A percentile compares a stretch with the other conserved stretches of the same genome.
phyloP scores from a whole-genome alignment of 1,139 yeast genomes.

The Nakaseomyces nivariensis region DNA sequence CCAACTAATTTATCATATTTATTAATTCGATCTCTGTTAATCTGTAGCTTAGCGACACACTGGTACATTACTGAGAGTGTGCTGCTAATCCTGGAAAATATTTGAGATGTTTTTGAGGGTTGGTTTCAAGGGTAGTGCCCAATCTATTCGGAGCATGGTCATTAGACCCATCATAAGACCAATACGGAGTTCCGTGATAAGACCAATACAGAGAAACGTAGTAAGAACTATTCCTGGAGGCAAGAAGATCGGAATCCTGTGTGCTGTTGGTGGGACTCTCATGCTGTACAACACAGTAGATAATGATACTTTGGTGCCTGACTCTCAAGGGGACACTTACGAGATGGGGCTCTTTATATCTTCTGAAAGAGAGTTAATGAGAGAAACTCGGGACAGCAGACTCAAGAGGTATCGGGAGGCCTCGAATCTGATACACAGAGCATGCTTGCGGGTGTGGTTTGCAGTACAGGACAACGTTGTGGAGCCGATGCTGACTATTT shows the following conservation, averaged over 20 bases:
- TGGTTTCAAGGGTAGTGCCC: too few species aligned
- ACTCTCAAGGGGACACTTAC: constrained; percentile 47
- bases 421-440: constrained; percentile 6
- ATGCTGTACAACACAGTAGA: not conserved
- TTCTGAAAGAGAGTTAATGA: constrained; percentile 41
- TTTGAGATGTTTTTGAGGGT: too few species aligned
- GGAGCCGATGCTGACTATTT: constrained; percentile 61
- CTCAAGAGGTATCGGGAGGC: not conserved
- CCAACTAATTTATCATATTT: too few species aligned
- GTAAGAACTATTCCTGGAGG: too few species aligned
- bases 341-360: constrained; percentile 59
- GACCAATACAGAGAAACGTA: too few species aligned
- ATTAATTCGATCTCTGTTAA: too few species aligned
- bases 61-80: too few species aligned
- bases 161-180: too few species aligned
- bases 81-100: too few species aligned
- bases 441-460: constrained; percentile 34
- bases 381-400: constrained; percentile 15
- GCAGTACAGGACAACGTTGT: constrained; percentile 42
- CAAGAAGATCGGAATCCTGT: not conserved
- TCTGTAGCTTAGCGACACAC: too few species aligned
- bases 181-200: too few species aligned
- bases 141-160: too few species aligned
- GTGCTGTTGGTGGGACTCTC: not conserved
- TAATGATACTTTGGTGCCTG: constrained; percentile 31